Percentiles rank a stretch among this genome's conserved stretches.
Evolutionary conservation across 2,329 filamentous ascomycete genomes (phyloP).

Genomic region (Coniochaeta hoffmannii): DNA sequence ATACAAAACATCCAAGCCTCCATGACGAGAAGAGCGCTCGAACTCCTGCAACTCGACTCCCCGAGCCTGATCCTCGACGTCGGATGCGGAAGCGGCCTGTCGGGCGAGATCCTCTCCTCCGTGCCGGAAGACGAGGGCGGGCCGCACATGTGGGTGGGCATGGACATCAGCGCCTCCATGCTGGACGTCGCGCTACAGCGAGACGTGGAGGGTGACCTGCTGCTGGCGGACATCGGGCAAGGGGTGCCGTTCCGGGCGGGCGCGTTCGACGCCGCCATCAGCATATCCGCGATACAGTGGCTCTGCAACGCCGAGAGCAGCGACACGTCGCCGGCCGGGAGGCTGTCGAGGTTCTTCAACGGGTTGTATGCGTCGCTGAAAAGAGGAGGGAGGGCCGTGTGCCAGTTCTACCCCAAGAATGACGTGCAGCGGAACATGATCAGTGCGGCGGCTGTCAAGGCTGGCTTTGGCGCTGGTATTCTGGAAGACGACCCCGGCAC

Average conservation of each 20-base stretch:
- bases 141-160: slow-evolving; percentile 92
- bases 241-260: slow-evolving; percentile 90
- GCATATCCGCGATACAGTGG: slow-evolving; percentile 96
- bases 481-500: slow-evolving; percentile 94
- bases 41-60: slow-evolving; percentile 72
- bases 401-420: slow-evolving; percentile 98
- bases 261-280: slow-evolving; percentile 89
- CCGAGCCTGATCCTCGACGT: slow-evolving; percentile 91
- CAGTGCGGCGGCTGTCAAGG: slow-evolving; percentile 78
- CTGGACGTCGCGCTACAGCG: slow-evolving; percentile 87
- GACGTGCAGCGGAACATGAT: slow-evolving; percentile 90
- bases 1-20: slow-evolving; percentile 92
- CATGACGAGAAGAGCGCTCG: slow-evolving; percentile 90
- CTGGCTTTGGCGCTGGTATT: slow-evolving; percentile 90
- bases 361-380: slow-evolving; percentile 79
- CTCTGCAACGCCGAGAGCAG: slow-evolving; percentile 90
- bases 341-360: slow-evolving; percentile 83
- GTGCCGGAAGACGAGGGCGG: slow-evolving; percentile 63
- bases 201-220: slow-evolving; percentile 87
- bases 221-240: slow-evolving; percentile 91
- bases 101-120: slow-evolving; percentile 85
- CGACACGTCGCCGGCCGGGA: slow-evolving; percentile 71
- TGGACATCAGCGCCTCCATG: slow-evolving; percentile 96
- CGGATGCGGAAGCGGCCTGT: slow-evolving; percentile 93
- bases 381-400: slow-evolving; percentile 82